Conservation (phyloP, 2,329 filamentous ascomycete species). For the Microsporum canis region DNA sequence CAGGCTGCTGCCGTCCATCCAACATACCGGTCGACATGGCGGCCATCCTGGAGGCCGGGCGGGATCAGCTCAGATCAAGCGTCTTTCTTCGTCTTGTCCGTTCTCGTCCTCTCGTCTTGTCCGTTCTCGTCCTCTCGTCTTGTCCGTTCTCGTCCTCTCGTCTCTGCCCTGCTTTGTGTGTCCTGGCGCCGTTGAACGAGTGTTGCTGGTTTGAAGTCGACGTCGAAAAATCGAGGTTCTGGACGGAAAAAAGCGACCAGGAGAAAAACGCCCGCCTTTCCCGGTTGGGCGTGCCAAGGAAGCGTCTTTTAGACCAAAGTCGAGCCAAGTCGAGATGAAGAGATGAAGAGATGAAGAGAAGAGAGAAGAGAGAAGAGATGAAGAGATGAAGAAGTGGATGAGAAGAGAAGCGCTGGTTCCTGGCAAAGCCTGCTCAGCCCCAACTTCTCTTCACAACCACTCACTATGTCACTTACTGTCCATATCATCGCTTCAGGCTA, state of each 20-base stretch:
- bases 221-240: neutral
- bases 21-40: neutral
- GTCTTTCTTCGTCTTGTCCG: neutral
- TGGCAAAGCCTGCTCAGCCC: no score
- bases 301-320: neutral
- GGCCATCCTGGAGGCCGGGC: neutral
- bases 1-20: neutral
- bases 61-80: neutral
- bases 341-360: neutral
- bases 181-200: neutral
- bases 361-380: neutral
- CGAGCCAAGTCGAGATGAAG: neutral
- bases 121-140: neutral
- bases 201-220: neutral
- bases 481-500: no score
- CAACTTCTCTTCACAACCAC: no score
- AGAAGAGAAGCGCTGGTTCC: neutral
- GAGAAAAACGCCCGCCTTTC: neutral
- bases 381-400: neutral
- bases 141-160: neutral
- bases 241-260: neutral
- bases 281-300: neutral
- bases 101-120: neutral
- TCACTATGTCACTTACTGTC: no score
- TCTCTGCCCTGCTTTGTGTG: neutral